phyloP scores from a whole-genome alignment of 148 eudicot species.

The Bassia scoparia region DNA sequence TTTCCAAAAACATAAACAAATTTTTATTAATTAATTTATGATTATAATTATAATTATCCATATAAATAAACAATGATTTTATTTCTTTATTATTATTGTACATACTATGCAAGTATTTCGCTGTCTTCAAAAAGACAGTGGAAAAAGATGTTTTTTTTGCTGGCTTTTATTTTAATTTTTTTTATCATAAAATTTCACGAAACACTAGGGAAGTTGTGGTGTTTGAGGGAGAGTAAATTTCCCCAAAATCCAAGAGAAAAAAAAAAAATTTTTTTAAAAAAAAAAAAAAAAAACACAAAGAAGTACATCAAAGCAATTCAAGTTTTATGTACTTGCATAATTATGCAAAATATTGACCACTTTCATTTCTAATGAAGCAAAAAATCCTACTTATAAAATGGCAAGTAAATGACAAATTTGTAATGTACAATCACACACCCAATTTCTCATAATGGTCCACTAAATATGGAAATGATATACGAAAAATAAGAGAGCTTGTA shows the following conservation, averaged over 20 bases:
- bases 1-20: not conserved
- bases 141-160: slow-evolving; percentile 28
- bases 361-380: no score
- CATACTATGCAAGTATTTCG: no score
- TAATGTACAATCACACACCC: no score
- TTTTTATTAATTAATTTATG: no score
- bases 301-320: not conserved
- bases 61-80: not conserved
- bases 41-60: no score
- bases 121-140: slow-evolving; percentile 29
- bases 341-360: not conserved
- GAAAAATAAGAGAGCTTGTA: no score
- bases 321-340: not conserved
- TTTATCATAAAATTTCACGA: slow-evolving; percentile 8
- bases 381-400: no score
- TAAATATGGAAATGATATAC: no score
- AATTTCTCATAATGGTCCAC: no score
- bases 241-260: slow-evolving; percentile 8
- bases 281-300: not conserved
- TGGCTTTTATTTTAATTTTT: slow-evolving; percentile 10
- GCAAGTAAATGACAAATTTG: no score
- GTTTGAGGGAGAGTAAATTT: slow-evolving; percentile 4
- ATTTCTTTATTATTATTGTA: not conserved
- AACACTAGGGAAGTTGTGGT: slow-evolving; percentile 26
- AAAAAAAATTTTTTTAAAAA: not conserved